These are phyloP conservation scores for Metarhizium humberi DNA, from an alignment of 2,329 filamentous ascomycete species.

Conservation along the genomic window DNA sequence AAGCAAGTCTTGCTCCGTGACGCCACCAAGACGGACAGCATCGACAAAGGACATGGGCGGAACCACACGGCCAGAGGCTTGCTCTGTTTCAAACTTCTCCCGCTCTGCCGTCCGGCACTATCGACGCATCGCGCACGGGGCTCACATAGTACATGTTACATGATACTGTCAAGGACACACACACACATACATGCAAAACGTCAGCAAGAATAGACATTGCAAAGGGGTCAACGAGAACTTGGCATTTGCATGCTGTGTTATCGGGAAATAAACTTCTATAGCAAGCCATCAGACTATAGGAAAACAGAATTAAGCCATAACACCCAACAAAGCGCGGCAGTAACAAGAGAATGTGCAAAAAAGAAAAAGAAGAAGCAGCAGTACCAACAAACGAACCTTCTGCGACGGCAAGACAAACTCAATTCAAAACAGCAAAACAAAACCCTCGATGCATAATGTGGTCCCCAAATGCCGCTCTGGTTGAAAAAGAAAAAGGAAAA, in stretches of 20 bases:
- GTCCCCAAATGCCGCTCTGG: neutral
- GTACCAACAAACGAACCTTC: too few relatives aligned
- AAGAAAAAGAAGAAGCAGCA: neutral
- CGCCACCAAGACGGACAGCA: too few relatives aligned
- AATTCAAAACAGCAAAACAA: neutral
- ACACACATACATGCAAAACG: neutral
- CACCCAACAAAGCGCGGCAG: neutral
- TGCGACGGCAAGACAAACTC: neutral
- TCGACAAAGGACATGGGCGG: too few relatives aligned
- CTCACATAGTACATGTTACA: too few relatives aligned
- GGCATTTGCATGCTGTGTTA: neutral
- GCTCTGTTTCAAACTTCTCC: too few relatives aligned
- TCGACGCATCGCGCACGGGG: too few relatives aligned
- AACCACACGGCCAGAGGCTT: too few relatives aligned
- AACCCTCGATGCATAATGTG: neutral
- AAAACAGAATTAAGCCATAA: neutral
- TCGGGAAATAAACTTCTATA: slow-evolving; percentile 1
- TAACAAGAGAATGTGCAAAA: neutral
- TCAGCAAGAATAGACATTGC: too few relatives aligned
- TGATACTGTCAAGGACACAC: neutral
- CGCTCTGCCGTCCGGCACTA: too few relatives aligned
- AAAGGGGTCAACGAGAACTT: neutral
- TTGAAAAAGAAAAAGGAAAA: neutral
- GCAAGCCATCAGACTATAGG: neutral
- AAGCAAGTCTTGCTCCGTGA: too few relatives aligned